Conservation (phyloP, 2,329 filamentous ascomycete species). For the Lizonia empirigonia region DNA sequence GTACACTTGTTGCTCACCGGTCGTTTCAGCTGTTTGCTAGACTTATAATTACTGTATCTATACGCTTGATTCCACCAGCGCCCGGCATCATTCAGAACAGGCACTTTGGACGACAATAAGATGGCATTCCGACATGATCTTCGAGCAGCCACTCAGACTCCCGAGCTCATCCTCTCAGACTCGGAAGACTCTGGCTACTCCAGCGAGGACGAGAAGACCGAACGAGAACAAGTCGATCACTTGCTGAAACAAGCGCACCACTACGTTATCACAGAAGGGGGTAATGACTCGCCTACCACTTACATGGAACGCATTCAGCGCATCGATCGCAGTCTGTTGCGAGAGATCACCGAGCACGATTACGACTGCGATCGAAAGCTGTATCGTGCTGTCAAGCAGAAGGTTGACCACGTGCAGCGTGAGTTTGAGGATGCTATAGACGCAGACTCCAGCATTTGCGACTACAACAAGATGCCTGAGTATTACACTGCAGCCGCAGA, state of each 20-base stretch:
- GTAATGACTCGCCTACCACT: slow-evolving; percentile 21
- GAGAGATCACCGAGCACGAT: slow-evolving; percentile 20
- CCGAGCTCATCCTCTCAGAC: slow-evolving; percentile 14
- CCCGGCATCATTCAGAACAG: background rate
- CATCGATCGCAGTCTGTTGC: slow-evolving; percentile 35
- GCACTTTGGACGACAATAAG: background rate
- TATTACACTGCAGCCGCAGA: slow-evolving; percentile 2
- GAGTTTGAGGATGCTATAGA: slow-evolving; percentile 21
- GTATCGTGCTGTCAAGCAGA: slow-evolving; percentile 25
- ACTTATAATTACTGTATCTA: background rate
- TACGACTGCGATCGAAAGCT: slow-evolving; percentile 28
- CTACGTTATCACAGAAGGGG: slow-evolving; percentile 34
- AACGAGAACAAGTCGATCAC: slow-evolving; percentile 24
- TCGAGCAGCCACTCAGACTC: background rate
- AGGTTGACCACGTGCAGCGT: slow-evolving; percentile 27
- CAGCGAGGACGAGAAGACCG: slow-evolving; percentile 10
- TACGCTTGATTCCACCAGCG: slow-evolving; percentile 1
- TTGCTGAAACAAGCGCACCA: slow-evolving; percentile 36
- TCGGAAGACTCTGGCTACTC: slow-evolving; percentile 8
- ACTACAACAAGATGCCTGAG: slow-evolving; percentile 15
- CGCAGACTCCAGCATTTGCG: slow-evolving; percentile 6
- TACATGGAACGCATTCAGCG: slow-evolving; percentile 31
- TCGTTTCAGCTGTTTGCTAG: slow-evolving; percentile 10
- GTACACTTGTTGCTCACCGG: background rate
- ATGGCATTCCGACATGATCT: slow-evolving; percentile 11